These are phyloP conservation scores for Capsella bursapastoris DNA, from an alignment of 345 rosid species.

Conservation along the genomic window DNA sequence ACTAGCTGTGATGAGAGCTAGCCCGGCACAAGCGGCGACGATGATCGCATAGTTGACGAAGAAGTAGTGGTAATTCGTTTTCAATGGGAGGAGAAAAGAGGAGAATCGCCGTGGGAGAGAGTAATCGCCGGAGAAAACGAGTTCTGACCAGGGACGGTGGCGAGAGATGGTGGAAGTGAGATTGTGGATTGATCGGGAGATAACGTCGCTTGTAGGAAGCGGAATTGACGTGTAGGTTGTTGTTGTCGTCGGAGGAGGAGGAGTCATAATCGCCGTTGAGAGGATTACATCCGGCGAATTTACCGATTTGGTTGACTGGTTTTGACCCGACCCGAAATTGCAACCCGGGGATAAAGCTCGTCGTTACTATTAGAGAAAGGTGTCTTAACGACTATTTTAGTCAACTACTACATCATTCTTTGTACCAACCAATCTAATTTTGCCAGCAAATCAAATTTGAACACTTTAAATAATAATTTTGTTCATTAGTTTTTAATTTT, in stretches of 20 bases:
- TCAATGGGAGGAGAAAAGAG: slow-evolving; percentile 37
- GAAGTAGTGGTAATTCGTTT: slow-evolving; percentile 45
- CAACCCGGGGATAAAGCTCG: slow-evolving; percentile 6
- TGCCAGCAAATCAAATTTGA: too few relatives aligned
- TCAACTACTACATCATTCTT: slow-evolving; percentile 35
- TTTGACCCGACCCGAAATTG: slow-evolving; percentile 38
- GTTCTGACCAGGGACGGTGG: slow-evolving; percentile 65
- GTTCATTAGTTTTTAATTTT: too few relatives aligned
- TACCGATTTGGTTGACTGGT: slow-evolving; percentile 24
- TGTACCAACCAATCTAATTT: slow-evolving; percentile 7
- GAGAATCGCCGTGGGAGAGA: slow-evolving; percentile 38
- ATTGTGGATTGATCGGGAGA: slow-evolving; percentile 57
- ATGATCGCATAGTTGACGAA: slow-evolving; percentile 53
- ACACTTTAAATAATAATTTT: too few relatives aligned
- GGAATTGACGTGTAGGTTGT: slow-evolving; percentile 61
- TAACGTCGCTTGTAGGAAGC: slow-evolving; percentile 51
- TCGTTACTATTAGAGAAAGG: not conserved
- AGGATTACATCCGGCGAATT: not conserved
- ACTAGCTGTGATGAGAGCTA: slow-evolving; percentile 41
- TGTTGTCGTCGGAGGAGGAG: not conserved
- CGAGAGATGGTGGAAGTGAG: slow-evolving; percentile 48
- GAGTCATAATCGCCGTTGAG: slow-evolving; percentile 10
- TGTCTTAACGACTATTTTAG: slow-evolving; percentile 21
- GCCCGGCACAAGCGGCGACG: slow-evolving; percentile 40
- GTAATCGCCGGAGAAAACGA: slow-evolving; percentile 45